phyloP scores from a whole-genome alignment of 2,329 filamentous ascomycete genomes.

The Colletotrichum lentis region DNA sequence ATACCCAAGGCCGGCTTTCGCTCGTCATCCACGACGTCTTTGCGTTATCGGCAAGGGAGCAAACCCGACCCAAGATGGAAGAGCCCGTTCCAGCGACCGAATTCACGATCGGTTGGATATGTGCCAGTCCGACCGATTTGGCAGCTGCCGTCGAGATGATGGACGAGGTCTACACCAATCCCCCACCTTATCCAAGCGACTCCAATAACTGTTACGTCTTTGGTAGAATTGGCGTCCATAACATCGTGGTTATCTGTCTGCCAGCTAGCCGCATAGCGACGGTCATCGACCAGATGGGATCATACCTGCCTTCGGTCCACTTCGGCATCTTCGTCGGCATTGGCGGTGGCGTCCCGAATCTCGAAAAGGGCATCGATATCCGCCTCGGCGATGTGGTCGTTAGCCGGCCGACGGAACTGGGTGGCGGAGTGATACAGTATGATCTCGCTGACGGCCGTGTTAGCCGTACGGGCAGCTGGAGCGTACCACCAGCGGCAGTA shows the following conservation, averaged over 20 bases:
- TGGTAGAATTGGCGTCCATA: conserved; percentile 36
- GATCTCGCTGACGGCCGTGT: conserved; percentile 21
- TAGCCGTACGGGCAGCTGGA: conserved; percentile 30
- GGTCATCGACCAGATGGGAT: conserved; percentile 45
- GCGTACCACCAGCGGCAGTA: conserved; percentile 24
- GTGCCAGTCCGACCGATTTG: neutral
- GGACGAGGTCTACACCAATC: neutral
- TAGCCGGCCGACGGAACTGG: neutral
- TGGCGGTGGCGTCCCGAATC: conserved; percentile 40
- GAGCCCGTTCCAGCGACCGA: neutral
- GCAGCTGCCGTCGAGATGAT: neutral
- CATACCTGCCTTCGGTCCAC: conserved; percentile 28
- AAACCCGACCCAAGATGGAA: neutral
- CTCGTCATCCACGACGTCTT: too few species aligned
- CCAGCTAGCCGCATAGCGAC: conserved; percentile 9
- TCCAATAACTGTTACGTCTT: neutral
- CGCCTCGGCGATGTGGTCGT: conserved; percentile 40
- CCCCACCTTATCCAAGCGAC: neutral
- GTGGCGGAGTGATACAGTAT: conserved; percentile 37
- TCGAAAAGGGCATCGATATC: conserved; percentile 27
- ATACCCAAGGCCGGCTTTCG: too few species aligned
- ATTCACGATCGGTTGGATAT: neutral
- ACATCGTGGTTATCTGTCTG: conserved; percentile 39
- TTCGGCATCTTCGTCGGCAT: conserved; percentile 41
- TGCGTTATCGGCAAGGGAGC: neutral